Conservation (phyloP, 2,329 filamentous ascomycete species). For the Sporothrix variecibatus region DNA sequence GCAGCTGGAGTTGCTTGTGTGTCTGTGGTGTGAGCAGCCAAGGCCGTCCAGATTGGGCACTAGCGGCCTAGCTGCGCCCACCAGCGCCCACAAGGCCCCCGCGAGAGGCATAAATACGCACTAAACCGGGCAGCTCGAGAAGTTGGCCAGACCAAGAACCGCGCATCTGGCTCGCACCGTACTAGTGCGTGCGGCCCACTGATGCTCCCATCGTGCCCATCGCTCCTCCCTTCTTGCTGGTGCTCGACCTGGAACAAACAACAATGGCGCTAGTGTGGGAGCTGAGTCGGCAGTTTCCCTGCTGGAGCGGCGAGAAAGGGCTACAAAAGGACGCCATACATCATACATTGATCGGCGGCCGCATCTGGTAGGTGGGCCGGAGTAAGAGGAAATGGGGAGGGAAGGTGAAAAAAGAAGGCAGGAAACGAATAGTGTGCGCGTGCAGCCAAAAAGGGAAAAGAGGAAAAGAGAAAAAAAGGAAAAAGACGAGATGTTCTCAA, state of each 20-base stretch:
- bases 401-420: background rate
- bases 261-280: slow-evolving; percentile 16
- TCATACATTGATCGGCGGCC: slow-evolving; percentile 18
- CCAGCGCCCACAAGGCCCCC: background rate
- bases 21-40: slow-evolving; percentile 7
- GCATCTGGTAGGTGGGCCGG: slow-evolving; percentile 18
- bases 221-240: background rate
- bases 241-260: background rate
- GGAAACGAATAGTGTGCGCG: background rate
- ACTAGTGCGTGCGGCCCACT: slow-evolving; percentile 12
- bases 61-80: slow-evolving; percentile 19
- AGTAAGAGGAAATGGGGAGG: background rate
- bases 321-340: slow-evolving; percentile 18
- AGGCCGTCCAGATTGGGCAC: slow-evolving; percentile 25
- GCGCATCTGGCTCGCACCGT: slow-evolving; percentile 17
- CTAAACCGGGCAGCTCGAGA: background rate
- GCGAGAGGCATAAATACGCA: slow-evolving; percentile 16
- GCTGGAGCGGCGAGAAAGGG: background rate
- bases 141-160: slow-evolving; percentile 21
- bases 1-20: background rate
- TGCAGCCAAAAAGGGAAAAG: background rate
- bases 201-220: background rate
- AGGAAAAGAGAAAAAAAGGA: background rate
- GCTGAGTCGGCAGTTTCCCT: slow-evolving; percentile 15
- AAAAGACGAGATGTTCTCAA: background rate